Percentiles rank a stretch among this genome's conserved stretches.
Evolutionary conservation across 2,329 filamentous ascomycete genomes (phyloP).

Genomic region (Colletotrichum liriopes): DNA sequence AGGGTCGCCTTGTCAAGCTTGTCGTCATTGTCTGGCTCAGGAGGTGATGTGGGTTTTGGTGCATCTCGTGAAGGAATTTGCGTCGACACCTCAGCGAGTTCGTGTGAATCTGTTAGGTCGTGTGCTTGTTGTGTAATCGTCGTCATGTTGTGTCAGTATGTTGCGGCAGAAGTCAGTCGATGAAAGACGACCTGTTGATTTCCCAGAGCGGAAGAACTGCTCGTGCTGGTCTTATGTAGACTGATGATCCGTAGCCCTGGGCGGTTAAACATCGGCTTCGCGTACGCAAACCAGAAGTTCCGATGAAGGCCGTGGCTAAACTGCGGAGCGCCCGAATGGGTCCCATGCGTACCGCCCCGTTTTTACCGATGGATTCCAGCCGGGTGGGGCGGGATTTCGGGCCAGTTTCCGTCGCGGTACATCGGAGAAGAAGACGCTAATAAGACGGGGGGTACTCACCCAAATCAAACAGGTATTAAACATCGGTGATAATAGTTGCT

Average conservation of each 20-base stretch:
- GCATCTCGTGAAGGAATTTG: neutral
- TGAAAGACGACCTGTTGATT: neutral
- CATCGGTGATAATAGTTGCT: no score
- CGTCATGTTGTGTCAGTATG: conserved; percentile 5
- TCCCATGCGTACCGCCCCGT: neutral
- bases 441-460: neutral
- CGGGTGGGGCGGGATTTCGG: conserved; percentile 16
- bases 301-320: conserved; percentile 1
- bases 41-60: neutral
- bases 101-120: neutral
- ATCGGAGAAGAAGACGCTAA: neutral
- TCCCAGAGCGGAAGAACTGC: no score
- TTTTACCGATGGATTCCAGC: neutral
- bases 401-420: neutral
- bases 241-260: neutral
- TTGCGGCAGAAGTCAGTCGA: neutral
- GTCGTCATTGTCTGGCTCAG: neutral
- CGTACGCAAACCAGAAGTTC: no score
- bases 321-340: neutral
- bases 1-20: conserved; percentile 47
- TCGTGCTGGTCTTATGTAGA: neutral
- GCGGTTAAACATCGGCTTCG: conserved; percentile 7
- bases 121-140: conserved; percentile 24
- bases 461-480: no score
- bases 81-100: conserved; percentile 14